phyloP scores from a whole-genome alignment of 805 yeast species.

The Danielia oregonensis region DNA sequence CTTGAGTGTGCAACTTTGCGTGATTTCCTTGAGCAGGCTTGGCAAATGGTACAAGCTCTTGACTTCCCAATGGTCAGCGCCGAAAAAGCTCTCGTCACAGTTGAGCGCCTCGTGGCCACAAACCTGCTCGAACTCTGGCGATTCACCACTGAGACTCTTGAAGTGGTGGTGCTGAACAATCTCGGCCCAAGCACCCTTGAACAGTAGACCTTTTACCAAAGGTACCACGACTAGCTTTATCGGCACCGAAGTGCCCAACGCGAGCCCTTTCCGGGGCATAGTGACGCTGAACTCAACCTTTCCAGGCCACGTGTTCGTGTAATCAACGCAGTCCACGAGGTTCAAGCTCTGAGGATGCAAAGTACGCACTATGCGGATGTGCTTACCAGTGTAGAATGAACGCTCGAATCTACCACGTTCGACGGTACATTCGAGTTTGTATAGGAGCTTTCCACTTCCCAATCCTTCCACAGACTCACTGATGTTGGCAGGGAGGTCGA shows the following conservation, averaged over 20 bases:
- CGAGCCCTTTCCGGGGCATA: constrained; percentile 41
- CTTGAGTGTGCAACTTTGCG: constrained; percentile 41
- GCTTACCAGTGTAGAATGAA: constrained; percentile 29
- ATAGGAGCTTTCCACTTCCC: constrained; percentile 38
- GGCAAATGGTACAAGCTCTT: constrained; percentile 42
- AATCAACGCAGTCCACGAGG: constrained; percentile 41
- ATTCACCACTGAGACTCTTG: constrained; percentile 26
- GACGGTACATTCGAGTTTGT: constrained; percentile 39
- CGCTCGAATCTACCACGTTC: constrained; percentile 44
- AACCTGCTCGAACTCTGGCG: constrained; percentile 40
- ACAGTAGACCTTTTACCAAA: constrained; percentile 40
- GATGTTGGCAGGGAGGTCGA: constrained; percentile 42
- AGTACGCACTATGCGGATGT: constrained; percentile 43
- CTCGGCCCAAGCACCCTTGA: constrained; percentile 30
- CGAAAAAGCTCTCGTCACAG: constrained; percentile 16
- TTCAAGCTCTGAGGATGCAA: constrained; percentile 37
- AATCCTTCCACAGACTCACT: constrained; percentile 53
- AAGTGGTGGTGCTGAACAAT: constrained; percentile 38
- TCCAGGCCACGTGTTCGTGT: constrained; percentile 50
- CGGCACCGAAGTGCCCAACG: constrained; percentile 44
- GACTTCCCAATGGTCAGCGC: constrained; percentile 44
- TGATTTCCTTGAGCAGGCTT: constrained; percentile 31
- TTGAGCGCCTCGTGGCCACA: constrained; percentile 23
- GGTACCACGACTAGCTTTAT: constrained; percentile 45
- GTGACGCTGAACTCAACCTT: constrained; percentile 49